Conservation (phyloP, 2,329 filamentous ascomycete species). For the Xylaria digitata region DNA sequence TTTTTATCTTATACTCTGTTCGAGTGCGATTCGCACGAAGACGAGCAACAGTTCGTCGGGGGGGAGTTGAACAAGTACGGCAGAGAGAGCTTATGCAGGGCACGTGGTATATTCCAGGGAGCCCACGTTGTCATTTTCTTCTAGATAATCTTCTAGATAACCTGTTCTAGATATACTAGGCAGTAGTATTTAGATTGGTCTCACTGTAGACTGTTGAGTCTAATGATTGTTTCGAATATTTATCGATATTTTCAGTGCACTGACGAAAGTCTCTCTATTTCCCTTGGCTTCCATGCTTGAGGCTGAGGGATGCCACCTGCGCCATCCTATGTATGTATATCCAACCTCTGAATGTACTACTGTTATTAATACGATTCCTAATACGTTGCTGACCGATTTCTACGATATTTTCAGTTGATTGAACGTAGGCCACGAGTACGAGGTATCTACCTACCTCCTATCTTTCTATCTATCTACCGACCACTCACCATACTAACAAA, state of each 20-base stretch:
- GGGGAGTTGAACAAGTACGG: background rate
- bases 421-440: too few relatives aligned
- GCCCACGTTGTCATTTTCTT: background rate
- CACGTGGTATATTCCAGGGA: background rate
- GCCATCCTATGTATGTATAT: conserved; percentile 2
- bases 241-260: too few relatives aligned
- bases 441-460: background rate
- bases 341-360: background rate
- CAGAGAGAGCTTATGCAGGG: conserved; percentile 1
- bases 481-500: too few relatives aligned
- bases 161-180: background rate
- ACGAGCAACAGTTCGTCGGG: background rate
- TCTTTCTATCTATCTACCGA: background rate
- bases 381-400: background rate
- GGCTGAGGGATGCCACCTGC: conserved; percentile 25
- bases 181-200: background rate
- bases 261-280: too few relatives aligned
- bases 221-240: background rate
- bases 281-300: conserved; percentile 12
- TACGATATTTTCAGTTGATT: background rate
- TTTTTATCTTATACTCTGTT: background rate
- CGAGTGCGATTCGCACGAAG: background rate
- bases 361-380: background rate
- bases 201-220: background rate
- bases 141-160: background rate